These are phyloP conservation scores for Passiflora organensis DNA, from an alignment of 345 rosid species.

Conservation along the genomic window DNA sequence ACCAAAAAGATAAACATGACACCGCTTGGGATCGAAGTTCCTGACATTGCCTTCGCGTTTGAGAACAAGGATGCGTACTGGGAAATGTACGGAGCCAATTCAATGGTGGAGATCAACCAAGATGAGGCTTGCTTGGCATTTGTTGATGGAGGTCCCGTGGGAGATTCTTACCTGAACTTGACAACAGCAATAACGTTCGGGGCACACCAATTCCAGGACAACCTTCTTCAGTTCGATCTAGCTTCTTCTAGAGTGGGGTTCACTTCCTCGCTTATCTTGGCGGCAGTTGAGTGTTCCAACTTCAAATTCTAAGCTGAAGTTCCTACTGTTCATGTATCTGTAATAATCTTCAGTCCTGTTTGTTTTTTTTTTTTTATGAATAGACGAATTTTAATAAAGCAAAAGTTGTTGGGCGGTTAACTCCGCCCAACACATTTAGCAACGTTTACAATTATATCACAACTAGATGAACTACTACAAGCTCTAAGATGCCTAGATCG, in stretches of 20 bases:
- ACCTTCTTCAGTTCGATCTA: slow-evolving; percentile 15
- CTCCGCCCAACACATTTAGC: no score
- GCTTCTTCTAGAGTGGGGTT: slow-evolving; percentile 9
- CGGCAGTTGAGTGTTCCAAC: slow-evolving; percentile 16
- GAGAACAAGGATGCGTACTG: slow-evolving; percentile 17
- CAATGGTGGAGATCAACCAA: slow-evolving; percentile 18
- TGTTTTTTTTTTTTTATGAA: no score
- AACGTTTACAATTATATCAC: no score
- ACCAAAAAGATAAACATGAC: slow-evolving; percentile 1
- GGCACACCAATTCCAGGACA: slow-evolving; percentile 16
- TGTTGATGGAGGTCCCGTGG: slow-evolving; percentile 7
- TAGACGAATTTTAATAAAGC: no score
- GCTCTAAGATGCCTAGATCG: no score
- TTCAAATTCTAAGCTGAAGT: slow-evolving; percentile 18
- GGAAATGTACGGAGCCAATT: slow-evolving; percentile 21
- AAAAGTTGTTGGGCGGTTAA: no score
- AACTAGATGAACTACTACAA: no score
- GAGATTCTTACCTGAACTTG: no score
- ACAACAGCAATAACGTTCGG: slow-evolving; percentile 15
- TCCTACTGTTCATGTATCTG: no score
- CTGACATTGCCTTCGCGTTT: slow-evolving; percentile 16
- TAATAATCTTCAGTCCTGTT: no score
- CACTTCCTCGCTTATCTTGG: slow-evolving; percentile 9
- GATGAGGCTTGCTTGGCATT: slow-evolving; percentile 24
- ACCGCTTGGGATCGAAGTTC: slow-evolving; percentile 12